Evolutionary conservation across 2,329 filamentous ascomycete species (phyloP).

Genomic region (Shiraia sp.): DNA sequence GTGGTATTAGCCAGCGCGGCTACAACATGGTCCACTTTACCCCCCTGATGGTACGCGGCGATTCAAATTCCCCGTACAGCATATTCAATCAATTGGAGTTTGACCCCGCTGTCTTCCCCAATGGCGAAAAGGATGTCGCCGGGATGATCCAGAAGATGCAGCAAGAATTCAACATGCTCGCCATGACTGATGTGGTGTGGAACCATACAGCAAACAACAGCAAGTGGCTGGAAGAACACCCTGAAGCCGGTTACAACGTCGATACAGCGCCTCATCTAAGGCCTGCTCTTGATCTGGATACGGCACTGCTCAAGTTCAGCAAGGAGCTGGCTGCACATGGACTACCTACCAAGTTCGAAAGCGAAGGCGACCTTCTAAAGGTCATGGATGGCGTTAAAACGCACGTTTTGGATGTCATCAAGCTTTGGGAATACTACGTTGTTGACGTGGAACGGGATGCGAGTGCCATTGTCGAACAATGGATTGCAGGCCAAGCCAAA

Average conservation of each 20-base stretch:
- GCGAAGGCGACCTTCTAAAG: constrained; percentile 70
- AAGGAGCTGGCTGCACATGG: constrained; percentile 67
- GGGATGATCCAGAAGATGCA: constrained; percentile 81
- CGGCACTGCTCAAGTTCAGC: constrained; percentile 68
- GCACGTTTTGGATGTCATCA: constrained; percentile 74
- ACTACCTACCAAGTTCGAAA: constrained; percentile 74
- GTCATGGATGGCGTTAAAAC: constrained; percentile 86
- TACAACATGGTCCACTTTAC: constrained; percentile 99
- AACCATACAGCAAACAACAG: constrained; percentile 98
- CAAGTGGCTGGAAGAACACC: constrained; percentile 90
- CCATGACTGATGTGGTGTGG: constrained; percentile 93
- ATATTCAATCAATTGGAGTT: constrained; percentile 90
- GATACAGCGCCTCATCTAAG: constrained; percentile 78
- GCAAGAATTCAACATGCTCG: constrained; percentile 79
- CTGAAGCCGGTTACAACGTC: constrained; percentile 93
- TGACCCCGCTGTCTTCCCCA: constrained; percentile 79
- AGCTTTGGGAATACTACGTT: constrained; percentile 92
- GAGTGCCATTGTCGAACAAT: constrained; percentile 70
- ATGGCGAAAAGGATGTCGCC: constrained; percentile 80
- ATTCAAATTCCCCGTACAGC: constrained; percentile 96
- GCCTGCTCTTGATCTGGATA: constrained; percentile 74
- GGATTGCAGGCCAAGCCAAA: constrained; percentile 65
- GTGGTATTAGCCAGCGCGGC: constrained; percentile 83
- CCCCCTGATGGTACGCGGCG: constrained; percentile 83
- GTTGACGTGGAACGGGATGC: constrained; percentile 76